These are phyloP conservation scores for Lactifluus hygrophoroides DNA, from an alignment of 768 basidiomycete genomes.

Conservation along the genomic window DNA sequence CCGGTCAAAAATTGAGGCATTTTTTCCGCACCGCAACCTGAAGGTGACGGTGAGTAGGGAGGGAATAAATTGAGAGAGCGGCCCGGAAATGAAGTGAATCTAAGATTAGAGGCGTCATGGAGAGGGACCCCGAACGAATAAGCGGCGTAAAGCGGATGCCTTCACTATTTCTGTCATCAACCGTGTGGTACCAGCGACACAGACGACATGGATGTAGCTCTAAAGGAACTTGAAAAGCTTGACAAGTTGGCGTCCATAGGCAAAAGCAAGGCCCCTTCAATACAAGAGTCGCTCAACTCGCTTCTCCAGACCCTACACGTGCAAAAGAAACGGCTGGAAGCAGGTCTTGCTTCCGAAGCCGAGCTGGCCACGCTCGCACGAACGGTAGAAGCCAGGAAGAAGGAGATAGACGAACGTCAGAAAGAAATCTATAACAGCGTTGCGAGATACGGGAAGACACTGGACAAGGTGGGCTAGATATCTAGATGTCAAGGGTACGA, in stretches of 20 bases:
- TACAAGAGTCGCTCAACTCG: conserved; percentile 53
- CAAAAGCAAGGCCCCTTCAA: conserved; percentile 43
- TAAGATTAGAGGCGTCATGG: background rate
- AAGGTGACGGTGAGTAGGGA: background rate
- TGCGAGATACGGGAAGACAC: conserved; percentile 68
- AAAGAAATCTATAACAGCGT: conserved; percentile 81
- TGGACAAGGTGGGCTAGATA: conserved; percentile 70
- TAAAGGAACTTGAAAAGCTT: conserved; percentile 75
- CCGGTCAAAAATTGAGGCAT: conserved; percentile 70
- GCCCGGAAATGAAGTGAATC: background rate
- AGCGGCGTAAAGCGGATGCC: background rate
- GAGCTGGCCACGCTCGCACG: conserved; percentile 43
- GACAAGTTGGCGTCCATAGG: conserved; percentile 49
- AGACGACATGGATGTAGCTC: conserved; percentile 53
- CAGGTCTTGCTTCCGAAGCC: conserved; percentile 41
- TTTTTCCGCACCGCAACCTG: background rate
- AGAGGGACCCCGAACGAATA: background rate
- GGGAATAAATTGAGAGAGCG: background rate
- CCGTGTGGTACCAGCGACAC: background rate
- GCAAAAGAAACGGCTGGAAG: conserved; percentile 44
- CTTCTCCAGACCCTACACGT: conserved; percentile 51
- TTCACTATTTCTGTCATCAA: background rate
- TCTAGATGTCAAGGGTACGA: conserved; percentile 4
- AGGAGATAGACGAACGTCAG: conserved; percentile 78
- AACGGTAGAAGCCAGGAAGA: conserved; percentile 64